Evolutionary conservation across 2,329 filamentous ascomycete genomes (phyloP).

Genomic region (Pestalotiopsis sp.): DNA sequence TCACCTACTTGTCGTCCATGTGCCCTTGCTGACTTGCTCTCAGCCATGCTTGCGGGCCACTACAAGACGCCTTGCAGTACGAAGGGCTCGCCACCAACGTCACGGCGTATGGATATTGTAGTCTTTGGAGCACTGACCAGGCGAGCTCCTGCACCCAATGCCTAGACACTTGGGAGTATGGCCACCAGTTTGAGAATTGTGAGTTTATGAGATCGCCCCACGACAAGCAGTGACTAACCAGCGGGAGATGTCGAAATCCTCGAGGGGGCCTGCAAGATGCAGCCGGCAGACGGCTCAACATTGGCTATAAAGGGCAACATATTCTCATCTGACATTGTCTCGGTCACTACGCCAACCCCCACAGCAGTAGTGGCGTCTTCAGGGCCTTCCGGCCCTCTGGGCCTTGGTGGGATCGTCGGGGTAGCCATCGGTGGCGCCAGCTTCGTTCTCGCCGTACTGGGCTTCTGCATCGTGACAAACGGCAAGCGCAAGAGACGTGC

Average conservation of each 20-base stretch:
- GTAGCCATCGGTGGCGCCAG: conserved; percentile 57
- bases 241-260: conserved; percentile 39
- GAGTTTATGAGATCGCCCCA: conserved; percentile 21
- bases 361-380: conserved; percentile 41
- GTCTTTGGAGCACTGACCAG: conserved; percentile 44
- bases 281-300: conserved; percentile 46
- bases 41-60: conserved; percentile 56
- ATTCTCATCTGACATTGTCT: conserved; percentile 52
- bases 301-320: conserved; percentile 55
- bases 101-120: conserved; percentile 58
- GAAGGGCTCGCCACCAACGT: conserved; percentile 50
- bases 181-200: conserved; percentile 58
- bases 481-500: conserved; percentile 59
- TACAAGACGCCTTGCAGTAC: conserved; percentile 50
- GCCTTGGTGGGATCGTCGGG: conserved; percentile 59
- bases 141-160: conserved; percentile 52
- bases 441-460: conserved; percentile 48
- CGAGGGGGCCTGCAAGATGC: conserved; percentile 58
- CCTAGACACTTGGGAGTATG: conserved; percentile 38
- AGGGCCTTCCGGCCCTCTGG: conserved; percentile 49
- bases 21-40: conserved; percentile 25
- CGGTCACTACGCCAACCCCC: conserved; percentile 52
- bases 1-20: background rate
- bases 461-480: conserved; percentile 57
- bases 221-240: conserved; percentile 15